A percentile compares a stretch with the other conserved stretches of the same genome.
These are phyloP conservation scores for Lactifluus hygrophoroides DNA, from an alignment of 768 basidiomycete species.

Conservation along the genomic window DNA sequence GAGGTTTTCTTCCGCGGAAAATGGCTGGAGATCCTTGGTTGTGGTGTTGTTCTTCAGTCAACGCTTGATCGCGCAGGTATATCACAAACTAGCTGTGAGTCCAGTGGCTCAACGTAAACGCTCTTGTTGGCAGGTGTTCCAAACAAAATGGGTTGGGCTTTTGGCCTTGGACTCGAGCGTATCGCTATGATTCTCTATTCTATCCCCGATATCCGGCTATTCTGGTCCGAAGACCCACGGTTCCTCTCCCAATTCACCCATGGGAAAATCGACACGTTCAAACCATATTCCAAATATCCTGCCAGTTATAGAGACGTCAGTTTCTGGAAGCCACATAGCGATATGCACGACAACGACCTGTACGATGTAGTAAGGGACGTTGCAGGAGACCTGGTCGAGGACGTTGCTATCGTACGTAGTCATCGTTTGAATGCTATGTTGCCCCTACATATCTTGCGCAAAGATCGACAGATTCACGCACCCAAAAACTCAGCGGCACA, in stretches of 20 bases:
- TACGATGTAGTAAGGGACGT: constrained; percentile 91
- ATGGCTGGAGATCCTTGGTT: constrained; percentile 96
- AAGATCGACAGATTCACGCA: constrained; percentile 91
- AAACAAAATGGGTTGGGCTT: constrained; percentile 93
- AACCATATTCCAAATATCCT: constrained; percentile 89
- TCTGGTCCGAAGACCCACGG: constrained; percentile 87
- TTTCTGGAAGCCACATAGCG: constrained; percentile 66
- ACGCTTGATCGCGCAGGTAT: constrained; percentile 82
- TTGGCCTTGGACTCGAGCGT: constrained; percentile 92
- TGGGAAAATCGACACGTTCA: constrained; percentile 74
- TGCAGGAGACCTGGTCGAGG: constrained; percentile 87
- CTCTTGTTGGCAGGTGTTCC: constrained; percentile 45
- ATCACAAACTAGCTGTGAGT: constrained; percentile 25
- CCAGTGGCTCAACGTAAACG: background rate
- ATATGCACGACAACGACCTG: constrained; percentile 92
- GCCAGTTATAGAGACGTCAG: constrained; percentile 90
- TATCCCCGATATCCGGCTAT: constrained; percentile 95
- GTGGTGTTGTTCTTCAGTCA: constrained; percentile 83
- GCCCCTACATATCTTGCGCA: constrained; percentile 5
- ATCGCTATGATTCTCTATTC: constrained; percentile 97
- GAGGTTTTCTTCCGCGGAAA: constrained; percentile 94
- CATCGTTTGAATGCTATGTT: background rate
- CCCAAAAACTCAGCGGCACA: constrained; percentile 73
- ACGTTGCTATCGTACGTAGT: constrained; percentile 66
- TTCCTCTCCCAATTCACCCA: constrained; percentile 81